Evolutionary conservation across 1,284 basidiomycete species (phyloP), one percentile per base, ranked within the genome.

Genomic region (Inonotus obliquus): DNA sequence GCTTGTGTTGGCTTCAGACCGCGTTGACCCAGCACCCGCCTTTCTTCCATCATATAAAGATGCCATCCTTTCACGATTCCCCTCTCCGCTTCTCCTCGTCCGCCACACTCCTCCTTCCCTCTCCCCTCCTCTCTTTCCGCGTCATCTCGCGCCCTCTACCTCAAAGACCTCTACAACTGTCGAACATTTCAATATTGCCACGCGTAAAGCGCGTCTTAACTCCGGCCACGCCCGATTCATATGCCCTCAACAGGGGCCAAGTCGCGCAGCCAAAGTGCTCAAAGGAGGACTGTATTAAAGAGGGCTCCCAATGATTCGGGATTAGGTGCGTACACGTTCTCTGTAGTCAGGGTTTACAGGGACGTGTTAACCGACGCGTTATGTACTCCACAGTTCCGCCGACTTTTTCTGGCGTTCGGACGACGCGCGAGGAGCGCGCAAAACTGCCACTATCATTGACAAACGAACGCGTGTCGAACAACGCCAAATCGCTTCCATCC

Each of bases 401-500:
- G 13, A 56, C 27, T 19, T 54, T 55, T 9, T 57, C 61, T 23
- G 39, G 29, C 21, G 19, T 49, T 29, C 51, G 49, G 55, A 35
- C 56, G 25, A 58, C 61, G 29, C 61, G 61, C 37, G 55, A 54
- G 6, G 51, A 29, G 41, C 37, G 56, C 21, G 23, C 25, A 41
- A 62, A 35, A 49, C 39, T 49, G 37, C 39, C 59, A 5, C 19
- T 41, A 25, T 2, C 52, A 23, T 60, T 44, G 51, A 53, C 55
- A 13, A 38, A n/a, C 41, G 41, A 44, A 44, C 41, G 19, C 41
- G 41, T 44, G 41, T 7, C 19, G 17, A 9, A 44, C 41, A 21
- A 44, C 4, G 17, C 11, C 14, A 29, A 55, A 17, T 13, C 41
- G 29, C 11, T 19, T 23, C 47, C 37, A 19, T 51, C 35, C 32